A percentile compares a stretch with the other conserved stretches of the same genome.
Conservation (phyloP, 2,329 filamentous ascomycete species). For the Chalaropsis thielavioides region DNA sequence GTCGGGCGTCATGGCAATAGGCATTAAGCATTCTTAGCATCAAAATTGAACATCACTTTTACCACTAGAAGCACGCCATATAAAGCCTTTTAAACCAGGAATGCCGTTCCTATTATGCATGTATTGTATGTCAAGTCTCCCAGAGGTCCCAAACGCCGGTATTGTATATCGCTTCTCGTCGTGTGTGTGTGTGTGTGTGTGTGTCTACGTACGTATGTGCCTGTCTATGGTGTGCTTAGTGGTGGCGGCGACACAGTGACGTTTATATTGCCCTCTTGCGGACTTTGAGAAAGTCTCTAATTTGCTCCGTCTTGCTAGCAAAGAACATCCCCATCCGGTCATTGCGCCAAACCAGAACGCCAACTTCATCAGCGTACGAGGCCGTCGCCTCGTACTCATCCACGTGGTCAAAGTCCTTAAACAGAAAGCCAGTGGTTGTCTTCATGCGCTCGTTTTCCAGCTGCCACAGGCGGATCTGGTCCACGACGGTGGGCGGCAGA, state of each 20-base stretch:
- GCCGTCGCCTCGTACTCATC: conserved; percentile 57
- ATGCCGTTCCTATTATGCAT: background rate
- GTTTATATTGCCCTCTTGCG: conserved; percentile 37
- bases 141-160: background rate
- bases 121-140: background rate
- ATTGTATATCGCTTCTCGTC: background rate
- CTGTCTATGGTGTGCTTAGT: background rate
- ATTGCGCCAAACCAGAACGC: conserved; percentile 77
- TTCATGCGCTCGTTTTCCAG: conserved; percentile 92
- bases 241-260: background rate
- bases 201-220: background rate
- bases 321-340: conserved; percentile 76
- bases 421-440: conserved; percentile 67
- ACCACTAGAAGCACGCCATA: background rate
- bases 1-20: background rate
- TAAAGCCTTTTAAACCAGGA: background rate
- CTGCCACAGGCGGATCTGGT: conserved; percentile 96
- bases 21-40: background rate
- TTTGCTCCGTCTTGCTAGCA: conserved; percentile 78
- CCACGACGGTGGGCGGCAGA: conserved; percentile 86
- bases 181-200: background rate
- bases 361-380: conserved; percentile 76
- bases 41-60: background rate
- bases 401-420: conserved; percentile 67
- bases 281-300: conserved; percentile 63